phyloP scores from a whole-genome alignment of 192 early-diverging fungal species.

The Dimargaris xerosporica region DNA sequence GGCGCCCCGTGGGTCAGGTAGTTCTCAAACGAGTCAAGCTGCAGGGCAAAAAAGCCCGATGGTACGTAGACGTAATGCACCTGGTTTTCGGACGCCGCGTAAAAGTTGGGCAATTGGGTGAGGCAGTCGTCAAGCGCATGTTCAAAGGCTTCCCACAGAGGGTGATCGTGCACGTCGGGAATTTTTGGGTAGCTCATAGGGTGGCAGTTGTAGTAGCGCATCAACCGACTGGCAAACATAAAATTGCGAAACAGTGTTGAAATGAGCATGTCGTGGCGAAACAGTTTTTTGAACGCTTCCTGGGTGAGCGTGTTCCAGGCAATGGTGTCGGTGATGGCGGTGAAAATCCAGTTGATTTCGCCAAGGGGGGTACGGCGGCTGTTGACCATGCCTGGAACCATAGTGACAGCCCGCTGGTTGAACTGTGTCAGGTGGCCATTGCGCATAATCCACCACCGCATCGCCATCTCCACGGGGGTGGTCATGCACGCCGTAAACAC shows the following conservation, averaged over 20 bases:
- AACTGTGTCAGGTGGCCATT: conserved; percentile 47
- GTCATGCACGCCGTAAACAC: conserved; percentile 93
- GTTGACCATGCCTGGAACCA: conserved; percentile 81
- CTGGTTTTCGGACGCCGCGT: conserved; percentile 20
- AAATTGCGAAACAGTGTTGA: conserved; percentile 92
- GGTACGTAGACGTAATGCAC: conserved; percentile 17
- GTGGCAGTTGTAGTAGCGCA: conserved; percentile 86
- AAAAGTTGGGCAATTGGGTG: conserved; percentile 70
- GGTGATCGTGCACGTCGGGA: conserved; percentile 84
- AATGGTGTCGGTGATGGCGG: conserved; percentile 95
- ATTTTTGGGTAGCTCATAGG: conserved; percentile 76
- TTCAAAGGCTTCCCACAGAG: conserved; percentile 94
- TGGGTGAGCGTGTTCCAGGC: conserved; percentile 87
- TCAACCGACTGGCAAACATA: conserved; percentile 86
- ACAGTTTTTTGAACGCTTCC: conserved; percentile 80
- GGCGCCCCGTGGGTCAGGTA: conserved; percentile 66
- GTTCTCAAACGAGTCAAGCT: conserved; percentile 93
- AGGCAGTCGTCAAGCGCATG: conserved; percentile 87
- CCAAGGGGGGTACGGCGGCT: conserved; percentile 89
- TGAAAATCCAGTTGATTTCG: conserved; percentile 99
- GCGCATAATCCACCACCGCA: conserved; percentile 80
- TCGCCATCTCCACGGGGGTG: conserved; percentile 84
- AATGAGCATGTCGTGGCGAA: conserved; percentile 86
- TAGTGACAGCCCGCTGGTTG: conserved; percentile 47
- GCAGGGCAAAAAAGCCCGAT: conserved; percentile 88